A percentile compares a stretch with the other conserved stretches of the same genome.
Evolutionary conservation across 2,329 filamentous ascomycete species (phyloP).

Genomic region (Colletotrichum higginsianum): DNA sequence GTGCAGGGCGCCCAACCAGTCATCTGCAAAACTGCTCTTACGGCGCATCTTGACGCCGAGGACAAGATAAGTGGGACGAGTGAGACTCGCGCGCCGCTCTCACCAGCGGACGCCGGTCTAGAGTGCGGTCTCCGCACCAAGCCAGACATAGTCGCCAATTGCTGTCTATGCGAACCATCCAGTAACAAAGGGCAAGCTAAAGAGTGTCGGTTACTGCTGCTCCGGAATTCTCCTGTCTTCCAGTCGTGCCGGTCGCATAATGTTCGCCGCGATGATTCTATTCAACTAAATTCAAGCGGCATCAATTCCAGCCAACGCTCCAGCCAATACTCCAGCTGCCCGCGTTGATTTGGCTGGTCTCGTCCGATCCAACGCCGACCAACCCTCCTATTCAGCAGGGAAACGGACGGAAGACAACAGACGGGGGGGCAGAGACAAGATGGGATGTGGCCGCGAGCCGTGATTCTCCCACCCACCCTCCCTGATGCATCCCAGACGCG

Average conservation of each 20-base stretch:
- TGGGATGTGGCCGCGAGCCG: conserved; percentile 26
- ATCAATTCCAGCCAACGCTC: conserved; percentile 1
- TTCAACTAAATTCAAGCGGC: conserved; percentile 21
- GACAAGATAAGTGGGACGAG: conserved; percentile 8
- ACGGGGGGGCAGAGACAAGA: conserved; percentile 29
- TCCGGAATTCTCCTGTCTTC: conserved; percentile 6
- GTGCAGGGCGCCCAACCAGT: conserved; percentile 20
- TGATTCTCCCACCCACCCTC: conserved; percentile 1
- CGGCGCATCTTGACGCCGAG: conserved; percentile 33
- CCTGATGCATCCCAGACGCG: conserved; percentile 22
- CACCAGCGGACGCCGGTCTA: conserved; percentile 6
- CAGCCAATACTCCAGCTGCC: conserved; percentile 20
- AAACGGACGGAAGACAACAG: conserved; percentile 37
- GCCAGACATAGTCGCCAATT: conserved; percentile 5
- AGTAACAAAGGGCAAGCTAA: neutral
- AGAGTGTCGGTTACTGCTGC: neutral
- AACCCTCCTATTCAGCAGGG: conserved; percentile 1
- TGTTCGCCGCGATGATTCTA: conserved; percentile 7
- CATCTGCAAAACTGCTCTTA: conserved; percentile 22
- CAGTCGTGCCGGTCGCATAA: conserved; percentile 11
- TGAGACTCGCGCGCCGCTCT: conserved; percentile 36
- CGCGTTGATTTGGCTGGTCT: conserved; percentile 14
- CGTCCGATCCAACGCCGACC: conserved; percentile 29
- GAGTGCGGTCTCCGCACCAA: neutral
- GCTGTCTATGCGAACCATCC: neutral